phyloP scores from a whole-genome alignment of 768 basidiomycete genomes.

The Lactarius quietus region DNA sequence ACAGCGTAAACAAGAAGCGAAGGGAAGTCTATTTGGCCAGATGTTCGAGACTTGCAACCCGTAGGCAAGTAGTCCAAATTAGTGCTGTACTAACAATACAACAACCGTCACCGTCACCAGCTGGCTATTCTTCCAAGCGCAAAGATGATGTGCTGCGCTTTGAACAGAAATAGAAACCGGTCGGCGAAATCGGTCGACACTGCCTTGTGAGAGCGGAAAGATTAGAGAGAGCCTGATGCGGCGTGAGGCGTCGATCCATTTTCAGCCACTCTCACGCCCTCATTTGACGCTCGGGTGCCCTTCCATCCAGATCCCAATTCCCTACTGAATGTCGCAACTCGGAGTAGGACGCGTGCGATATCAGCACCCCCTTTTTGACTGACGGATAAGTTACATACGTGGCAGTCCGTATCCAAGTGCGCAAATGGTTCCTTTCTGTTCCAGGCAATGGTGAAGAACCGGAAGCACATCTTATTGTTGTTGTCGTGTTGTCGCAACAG shows the following conservation, averaged over 20 bases:
- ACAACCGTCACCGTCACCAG: background rate
- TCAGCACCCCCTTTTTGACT: background rate
- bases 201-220: background rate
- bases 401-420: background rate
- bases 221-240: background rate
- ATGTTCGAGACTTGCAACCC: background rate
- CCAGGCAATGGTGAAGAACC: background rate
- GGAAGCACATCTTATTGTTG: background rate
- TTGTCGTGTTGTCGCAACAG: background rate
- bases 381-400: background rate
- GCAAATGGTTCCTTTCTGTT: background rate
- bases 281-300: background rate
- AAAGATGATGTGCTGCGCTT: background rate
- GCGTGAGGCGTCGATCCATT: slow-evolving; percentile 14
- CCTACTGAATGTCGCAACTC: background rate
- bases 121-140: background rate
- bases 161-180: slow-evolving; percentile 3
- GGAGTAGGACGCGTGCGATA: background rate
- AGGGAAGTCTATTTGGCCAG: background rate
- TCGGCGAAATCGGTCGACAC: background rate
- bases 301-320: background rate
- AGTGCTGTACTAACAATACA: background rate
- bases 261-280: background rate
- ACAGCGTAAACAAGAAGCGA: background rate
- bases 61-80: background rate